These are phyloP conservation scores for Pichia sp. DNA, from an alignment of 1,139 yeast genomes.

Conservation along the genomic window DNA sequence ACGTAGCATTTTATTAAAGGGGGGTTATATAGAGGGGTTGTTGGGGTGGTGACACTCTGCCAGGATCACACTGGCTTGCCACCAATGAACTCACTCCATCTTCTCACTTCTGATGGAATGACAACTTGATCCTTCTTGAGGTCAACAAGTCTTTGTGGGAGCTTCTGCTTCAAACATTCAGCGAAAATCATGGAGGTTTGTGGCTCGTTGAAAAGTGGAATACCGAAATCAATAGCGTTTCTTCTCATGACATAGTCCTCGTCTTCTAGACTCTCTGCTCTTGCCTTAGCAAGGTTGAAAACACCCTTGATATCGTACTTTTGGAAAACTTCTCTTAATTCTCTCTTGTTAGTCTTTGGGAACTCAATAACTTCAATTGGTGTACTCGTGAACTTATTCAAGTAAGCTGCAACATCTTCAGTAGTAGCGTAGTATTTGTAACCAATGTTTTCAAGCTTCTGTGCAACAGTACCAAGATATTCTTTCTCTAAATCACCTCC, in stretches of 20 bases:
- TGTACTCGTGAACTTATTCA: slow-evolving; percentile 31
- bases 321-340: slow-evolving; percentile 87
- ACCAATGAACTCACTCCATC: slow-evolving; percentile 97
- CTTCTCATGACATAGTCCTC: slow-evolving; percentile 97
- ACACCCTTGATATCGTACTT: slow-evolving; percentile 78
- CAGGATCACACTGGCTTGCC: slow-evolving; percentile 66
- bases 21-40: too few species aligned
- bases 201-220: slow-evolving; percentile 95
- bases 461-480: slow-evolving; percentile 67
- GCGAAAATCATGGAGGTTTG: slow-evolving; percentile 87
- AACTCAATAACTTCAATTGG: slow-evolving; percentile 67
- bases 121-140: slow-evolving; percentile 35
- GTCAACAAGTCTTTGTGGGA: slow-evolving; percentile 46
- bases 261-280: slow-evolving; percentile 80
- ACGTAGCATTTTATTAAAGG: too few species aligned
- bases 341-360: slow-evolving; percentile 90
- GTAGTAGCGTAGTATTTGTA: slow-evolving; percentile 79
- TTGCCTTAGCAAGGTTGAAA: slow-evolving; percentile 81
- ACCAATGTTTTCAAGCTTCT: slow-evolving; percentile 62
- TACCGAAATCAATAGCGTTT: slow-evolving; percentile 96
- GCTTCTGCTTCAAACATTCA: slow-evolving; percentile 67
- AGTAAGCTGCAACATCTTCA: slow-evolving; percentile 61
- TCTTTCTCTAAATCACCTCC: slow-evolving; percentile 86
- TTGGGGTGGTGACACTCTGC: slow-evolving; percentile 38
- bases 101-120: slow-evolving; percentile 77